Conservation (phyloP, 2,329 filamentous ascomycete species). For the Phaeophleospora eucalypticola region DNA sequence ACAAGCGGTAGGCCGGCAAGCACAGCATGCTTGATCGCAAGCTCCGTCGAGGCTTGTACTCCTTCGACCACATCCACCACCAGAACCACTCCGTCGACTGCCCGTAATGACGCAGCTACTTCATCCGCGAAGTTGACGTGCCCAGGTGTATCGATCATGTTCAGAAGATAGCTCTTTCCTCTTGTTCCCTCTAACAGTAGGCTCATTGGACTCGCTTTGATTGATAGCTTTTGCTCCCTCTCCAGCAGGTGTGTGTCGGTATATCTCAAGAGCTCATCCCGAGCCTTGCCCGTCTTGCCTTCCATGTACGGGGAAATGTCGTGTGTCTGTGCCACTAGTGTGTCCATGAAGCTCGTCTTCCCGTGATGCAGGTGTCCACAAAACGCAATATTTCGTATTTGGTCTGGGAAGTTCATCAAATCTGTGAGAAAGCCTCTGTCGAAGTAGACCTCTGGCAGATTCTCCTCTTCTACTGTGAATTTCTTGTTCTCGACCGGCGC, state of each 20-base stretch:
- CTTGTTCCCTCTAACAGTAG: slow-evolving; percentile 81
- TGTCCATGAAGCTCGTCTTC: slow-evolving; percentile 97
- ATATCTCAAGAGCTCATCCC: slow-evolving; percentile 88
- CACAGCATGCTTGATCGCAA: slow-evolving; percentile 93
- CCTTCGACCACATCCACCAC: slow-evolving; percentile 96
- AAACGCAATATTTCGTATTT: slow-evolving; percentile 87
- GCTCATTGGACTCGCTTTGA: slow-evolving; percentile 93
- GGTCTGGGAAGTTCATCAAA: slow-evolving; percentile 91
- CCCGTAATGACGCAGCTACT: slow-evolving; percentile 77
- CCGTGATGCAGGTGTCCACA: slow-evolving; percentile 94
- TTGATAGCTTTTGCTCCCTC: slow-evolving; percentile 81
- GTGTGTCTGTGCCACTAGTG: slow-evolving; percentile 94
- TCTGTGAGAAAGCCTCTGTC: slow-evolving; percentile 91
- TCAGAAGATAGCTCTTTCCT: slow-evolving; percentile 91
- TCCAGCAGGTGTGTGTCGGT: slow-evolving; percentile 90
- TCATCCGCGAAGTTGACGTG: slow-evolving; percentile 99
- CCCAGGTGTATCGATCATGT: slow-evolving; percentile 91
- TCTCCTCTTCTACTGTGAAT: slow-evolving; percentile 90
- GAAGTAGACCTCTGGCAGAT: slow-evolving; percentile 83
- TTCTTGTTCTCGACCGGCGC: slow-evolving; percentile 92
- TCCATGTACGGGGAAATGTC: slow-evolving; percentile 76
- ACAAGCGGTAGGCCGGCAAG: slow-evolving; percentile 85
- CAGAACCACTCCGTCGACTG: slow-evolving; percentile 87
- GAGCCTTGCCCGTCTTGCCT: slow-evolving; percentile 72
- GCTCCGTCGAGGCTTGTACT: slow-evolving; percentile 97